phyloP scores from a whole-genome alignment of 1,139 yeast genomes.

The Nakaseomyces glabratus region DNA sequence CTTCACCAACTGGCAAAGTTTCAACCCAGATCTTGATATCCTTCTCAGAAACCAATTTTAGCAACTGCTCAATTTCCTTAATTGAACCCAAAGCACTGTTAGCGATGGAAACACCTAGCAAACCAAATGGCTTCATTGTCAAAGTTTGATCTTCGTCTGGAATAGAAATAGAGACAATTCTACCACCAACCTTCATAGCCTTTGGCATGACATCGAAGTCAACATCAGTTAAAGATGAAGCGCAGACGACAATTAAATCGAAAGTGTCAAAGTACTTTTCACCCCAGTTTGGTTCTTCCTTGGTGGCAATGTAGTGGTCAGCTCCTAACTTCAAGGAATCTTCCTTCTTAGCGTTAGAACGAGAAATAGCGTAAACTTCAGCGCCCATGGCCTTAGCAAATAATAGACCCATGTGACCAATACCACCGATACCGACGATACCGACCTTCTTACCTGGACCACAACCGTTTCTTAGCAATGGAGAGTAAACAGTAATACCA shows the following conservation, averaged over 20 bases:
- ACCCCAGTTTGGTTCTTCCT: conserved; percentile 35
- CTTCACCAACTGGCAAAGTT: conserved; percentile 43
- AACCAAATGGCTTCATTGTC: conserved; percentile 36
- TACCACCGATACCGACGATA: conserved; percentile 51
- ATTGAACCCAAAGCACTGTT: conserved; percentile 44
- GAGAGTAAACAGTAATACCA: conserved; percentile 46
- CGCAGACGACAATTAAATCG: conserved; percentile 44
- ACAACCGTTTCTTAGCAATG: conserved; percentile 37
- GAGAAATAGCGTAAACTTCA: conserved; percentile 46
- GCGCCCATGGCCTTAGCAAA: conserved; percentile 52
- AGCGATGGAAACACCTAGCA: conserved; percentile 40
- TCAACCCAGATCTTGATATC: conserved; percentile 51
- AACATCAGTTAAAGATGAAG: conserved; percentile 38
- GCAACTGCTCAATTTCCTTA: conserved; percentile 45
- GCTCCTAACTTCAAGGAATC: conserved; percentile 47
- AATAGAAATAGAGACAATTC: conserved; percentile 47
- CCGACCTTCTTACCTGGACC: conserved; percentile 43
- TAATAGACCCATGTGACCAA: conserved; percentile 51
- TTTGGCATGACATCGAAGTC: conserved; percentile 32
- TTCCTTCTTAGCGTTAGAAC: conserved; percentile 39
- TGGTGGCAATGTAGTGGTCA: conserved; percentile 42
- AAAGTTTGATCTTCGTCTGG: conserved; percentile 37
- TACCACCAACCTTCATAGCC: conserved; percentile 37
- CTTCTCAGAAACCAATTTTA: conserved; percentile 44
- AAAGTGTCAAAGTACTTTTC: conserved; percentile 28